A percentile compares a stretch with the other conserved stretches of the same genome.
Conservation (phyloP, 2,329 filamentous ascomycete genomes). For the Zasmidium angulare region DNA sequence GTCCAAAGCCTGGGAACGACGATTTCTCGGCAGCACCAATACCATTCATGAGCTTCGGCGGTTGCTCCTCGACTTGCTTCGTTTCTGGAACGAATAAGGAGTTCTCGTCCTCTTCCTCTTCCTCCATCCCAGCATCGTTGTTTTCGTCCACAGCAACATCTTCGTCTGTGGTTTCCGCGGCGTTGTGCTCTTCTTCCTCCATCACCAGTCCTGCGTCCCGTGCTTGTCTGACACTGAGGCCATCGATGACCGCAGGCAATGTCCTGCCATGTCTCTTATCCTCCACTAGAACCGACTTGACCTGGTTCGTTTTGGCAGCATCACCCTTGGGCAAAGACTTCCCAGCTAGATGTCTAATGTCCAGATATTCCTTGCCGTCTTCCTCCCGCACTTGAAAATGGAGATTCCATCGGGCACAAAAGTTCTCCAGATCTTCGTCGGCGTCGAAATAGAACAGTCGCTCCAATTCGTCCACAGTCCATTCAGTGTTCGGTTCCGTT, state of each 20-base stretch:
- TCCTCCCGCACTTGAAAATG: constrained; percentile 47
- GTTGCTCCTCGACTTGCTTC: background rate
- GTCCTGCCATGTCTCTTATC: constrained; percentile 57
- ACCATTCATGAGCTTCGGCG: background rate
- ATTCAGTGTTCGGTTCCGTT: constrained; percentile 50
- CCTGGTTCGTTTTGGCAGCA: constrained; percentile 42
- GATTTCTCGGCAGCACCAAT: background rate
- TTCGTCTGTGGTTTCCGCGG: constrained; percentile 17
- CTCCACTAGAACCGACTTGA: constrained; percentile 50
- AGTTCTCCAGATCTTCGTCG: constrained; percentile 53
- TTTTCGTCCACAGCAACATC: constrained; percentile 33
- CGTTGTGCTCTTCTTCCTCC: constrained; percentile 40
- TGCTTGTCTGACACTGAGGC: constrained; percentile 55
- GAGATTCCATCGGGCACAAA: constrained; percentile 56
- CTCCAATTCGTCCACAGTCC: constrained; percentile 55
- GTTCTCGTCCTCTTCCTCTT: constrained; percentile 28
- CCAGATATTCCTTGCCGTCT: constrained; percentile 46
- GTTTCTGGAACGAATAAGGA: constrained; percentile 45
- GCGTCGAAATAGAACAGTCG: constrained; percentile 57
- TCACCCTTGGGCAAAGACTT: constrained; percentile 30
- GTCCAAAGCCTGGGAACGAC: constrained; percentile 12
- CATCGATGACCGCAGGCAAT: constrained; percentile 58
- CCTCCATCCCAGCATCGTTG: constrained; percentile 13
- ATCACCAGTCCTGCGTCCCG: constrained; percentile 51
- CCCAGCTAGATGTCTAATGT: constrained; percentile 50